A percentile compares a stretch with the other conserved stretches of the same genome.
Evolutionary conservation across 495 filamentous ascomycete species (phyloP).

Genomic region (Trypethelium eluteriae): DNA sequence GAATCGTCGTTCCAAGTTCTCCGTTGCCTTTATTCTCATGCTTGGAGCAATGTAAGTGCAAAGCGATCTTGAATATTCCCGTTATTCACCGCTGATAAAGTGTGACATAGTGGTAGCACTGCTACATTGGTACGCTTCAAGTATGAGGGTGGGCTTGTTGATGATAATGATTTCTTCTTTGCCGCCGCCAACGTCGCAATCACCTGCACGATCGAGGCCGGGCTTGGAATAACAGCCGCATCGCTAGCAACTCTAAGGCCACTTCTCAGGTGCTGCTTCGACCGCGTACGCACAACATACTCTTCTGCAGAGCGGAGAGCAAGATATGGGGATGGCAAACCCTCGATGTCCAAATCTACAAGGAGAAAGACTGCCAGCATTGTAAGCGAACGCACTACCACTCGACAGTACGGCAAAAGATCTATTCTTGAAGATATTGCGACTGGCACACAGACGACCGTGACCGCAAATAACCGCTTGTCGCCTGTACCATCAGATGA

Average conservation of each 20-base stretch:
- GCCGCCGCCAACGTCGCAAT: constrained; percentile 29
- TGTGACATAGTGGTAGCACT: constrained; percentile 25
- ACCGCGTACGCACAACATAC: constrained; percentile 8
- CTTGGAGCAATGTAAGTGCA: constrained; percentile 27
- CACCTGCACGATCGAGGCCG: constrained; percentile 32
- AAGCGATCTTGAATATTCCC: background rate
- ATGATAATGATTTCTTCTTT: constrained; percentile 33
- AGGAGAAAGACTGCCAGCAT: background rate
- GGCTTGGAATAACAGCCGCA: constrained; percentile 30
- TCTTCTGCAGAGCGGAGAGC: background rate
- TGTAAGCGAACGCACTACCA: background rate
- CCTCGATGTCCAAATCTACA: background rate
- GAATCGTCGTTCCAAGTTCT: constrained; percentile 29
- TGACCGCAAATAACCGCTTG: background rate
- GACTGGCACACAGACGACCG: background rate
- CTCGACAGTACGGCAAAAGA: background rate
- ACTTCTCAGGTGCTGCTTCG: constrained; percentile 22
- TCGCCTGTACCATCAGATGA: background rate
- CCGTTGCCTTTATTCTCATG: constrained; percentile 31
- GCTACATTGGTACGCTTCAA: constrained; percentile 29
- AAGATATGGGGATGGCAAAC: background rate
- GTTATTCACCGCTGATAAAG: constrained; percentile 12
- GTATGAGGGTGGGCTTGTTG: constrained; percentile 26
- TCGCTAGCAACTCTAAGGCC: constrained; percentile 31
- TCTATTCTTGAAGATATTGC: background rate